phyloP scores from a whole-genome alignment of 768 basidiomycete species.

The Termitomyces sp. region DNA sequence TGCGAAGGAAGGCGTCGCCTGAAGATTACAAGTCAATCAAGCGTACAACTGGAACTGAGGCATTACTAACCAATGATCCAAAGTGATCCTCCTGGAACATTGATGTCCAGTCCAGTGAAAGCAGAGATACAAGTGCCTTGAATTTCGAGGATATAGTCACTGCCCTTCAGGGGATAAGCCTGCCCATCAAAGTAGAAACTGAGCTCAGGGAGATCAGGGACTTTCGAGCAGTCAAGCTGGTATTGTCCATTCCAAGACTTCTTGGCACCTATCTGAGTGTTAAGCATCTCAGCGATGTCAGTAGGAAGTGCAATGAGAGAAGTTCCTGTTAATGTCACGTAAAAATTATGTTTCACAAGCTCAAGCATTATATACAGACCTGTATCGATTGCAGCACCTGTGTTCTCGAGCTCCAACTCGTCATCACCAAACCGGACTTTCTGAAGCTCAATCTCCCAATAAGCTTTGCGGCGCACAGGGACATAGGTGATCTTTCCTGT shows the following conservation, averaged over 20 bases:
- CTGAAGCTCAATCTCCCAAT: constrained; percentile 97
- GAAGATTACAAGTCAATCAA: constrained; percentile 3
- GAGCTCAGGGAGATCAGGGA: constrained; percentile 81
- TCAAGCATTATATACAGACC: constrained; percentile 38
- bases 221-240: constrained; percentile 81
- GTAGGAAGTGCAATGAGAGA: constrained; percentile 91
- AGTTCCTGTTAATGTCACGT: constrained; percentile 75
- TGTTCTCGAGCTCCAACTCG: constrained; percentile 85
- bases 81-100: constrained; percentile 71
- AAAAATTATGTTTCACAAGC: neutral
- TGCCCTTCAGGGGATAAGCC: constrained; percentile 73
- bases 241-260: constrained; percentile 97
- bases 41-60: constrained; percentile 1
- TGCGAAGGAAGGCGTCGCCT: constrained; percentile 91
- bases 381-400: constrained; percentile 91
- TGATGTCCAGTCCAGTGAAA: constrained; percentile 91
- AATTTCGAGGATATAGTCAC: constrained; percentile 88
- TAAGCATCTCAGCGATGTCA: constrained; percentile 97
- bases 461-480: constrained; percentile 91
- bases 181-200: constrained; percentile 82
- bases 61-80: constrained; percentile 79
- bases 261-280: constrained; percentile 90
- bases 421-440: constrained; percentile 85
- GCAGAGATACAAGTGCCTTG: constrained; percentile 92
- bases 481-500: constrained; percentile 81